Evolutionary conservation across 768 basidiomycete species (phyloP).

Genomic region (Tricholoma saponaceum): DNA sequence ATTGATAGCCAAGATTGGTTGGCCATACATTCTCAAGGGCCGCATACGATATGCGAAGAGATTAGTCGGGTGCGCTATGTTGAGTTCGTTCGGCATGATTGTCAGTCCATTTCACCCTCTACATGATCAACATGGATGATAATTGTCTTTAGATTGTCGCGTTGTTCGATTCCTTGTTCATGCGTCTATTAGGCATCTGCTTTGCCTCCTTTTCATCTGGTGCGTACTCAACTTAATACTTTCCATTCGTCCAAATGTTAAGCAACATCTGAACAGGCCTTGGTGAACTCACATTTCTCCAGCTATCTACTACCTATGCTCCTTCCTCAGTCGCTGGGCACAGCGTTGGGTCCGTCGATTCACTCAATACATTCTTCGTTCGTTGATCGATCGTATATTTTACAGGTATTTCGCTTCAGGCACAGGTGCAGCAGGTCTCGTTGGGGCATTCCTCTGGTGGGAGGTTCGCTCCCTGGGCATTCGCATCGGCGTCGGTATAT

Average conservation of each 20-base stretch:
- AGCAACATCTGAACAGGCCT: conserved; percentile 48
- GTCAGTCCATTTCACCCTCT: conserved; percentile 40
- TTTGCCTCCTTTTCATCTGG: conserved; percentile 88
- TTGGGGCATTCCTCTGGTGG: conserved; percentile 96
- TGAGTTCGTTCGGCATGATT: conserved; percentile 84
- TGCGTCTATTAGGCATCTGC: conserved; percentile 73
- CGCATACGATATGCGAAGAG: conserved; percentile 77
- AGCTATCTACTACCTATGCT: conserved; percentile 80
- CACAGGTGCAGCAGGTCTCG: conserved; percentile 91
- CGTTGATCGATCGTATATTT: background rate
- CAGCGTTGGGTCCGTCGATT: conserved; percentile 64
- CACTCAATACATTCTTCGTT: background rate
- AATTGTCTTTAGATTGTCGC: conserved; percentile 62
- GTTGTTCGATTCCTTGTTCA: conserved; percentile 54
- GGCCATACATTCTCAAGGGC: conserved; percentile 89
- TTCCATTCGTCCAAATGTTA: background rate
- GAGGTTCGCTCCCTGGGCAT: conserved; percentile 83
- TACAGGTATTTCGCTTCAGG: conserved; percentile 87
- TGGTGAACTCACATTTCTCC: conserved; percentile 92
- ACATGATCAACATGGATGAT: background rate
- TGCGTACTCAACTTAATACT: conserved; percentile 18
- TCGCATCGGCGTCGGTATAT: conserved; percentile 74
- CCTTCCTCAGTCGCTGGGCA: conserved; percentile 68
- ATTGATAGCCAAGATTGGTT: conserved; percentile 81
- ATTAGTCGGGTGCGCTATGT: conserved; percentile 65